Percentiles rank a stretch among this genome's conserved stretches.
These are phyloP conservation scores for Linnemannia elongata DNA, from an alignment of 192 early-diverging fungal genomes.

Conservation along the genomic window DNA sequence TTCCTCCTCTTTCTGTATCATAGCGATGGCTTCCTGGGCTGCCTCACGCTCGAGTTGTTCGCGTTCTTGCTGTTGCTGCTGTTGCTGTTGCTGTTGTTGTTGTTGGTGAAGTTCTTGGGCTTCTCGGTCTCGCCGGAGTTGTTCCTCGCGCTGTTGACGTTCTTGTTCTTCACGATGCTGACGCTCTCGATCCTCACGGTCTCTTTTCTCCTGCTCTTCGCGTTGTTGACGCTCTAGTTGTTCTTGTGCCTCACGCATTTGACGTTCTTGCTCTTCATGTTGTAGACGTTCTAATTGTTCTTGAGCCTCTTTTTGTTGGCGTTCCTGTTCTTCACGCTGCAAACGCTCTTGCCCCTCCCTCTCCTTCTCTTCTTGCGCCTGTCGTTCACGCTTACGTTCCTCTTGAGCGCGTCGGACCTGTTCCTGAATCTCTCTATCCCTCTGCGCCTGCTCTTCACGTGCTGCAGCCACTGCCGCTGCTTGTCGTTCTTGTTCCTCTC, in stretches of 20 bases:
- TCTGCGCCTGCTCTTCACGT: not conserved
- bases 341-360: not conserved
- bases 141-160: not conserved
- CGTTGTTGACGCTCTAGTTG: not conserved
- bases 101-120: not conserved
- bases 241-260: not conserved
- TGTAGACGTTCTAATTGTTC: not conserved
- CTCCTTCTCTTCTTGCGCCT: not conserved
- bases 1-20: not conserved
- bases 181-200: not conserved
- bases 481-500: not conserved
- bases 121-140: not conserved
- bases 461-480: too few relatives aligned
- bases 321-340: not conserved
- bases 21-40: not conserved
- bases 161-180: not conserved
- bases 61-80: not conserved
- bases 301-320: not conserved
- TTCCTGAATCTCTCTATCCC: not conserved
- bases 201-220: not conserved
- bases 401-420: not conserved
- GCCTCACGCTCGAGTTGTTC: not conserved
- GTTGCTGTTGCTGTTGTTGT: not conserved
- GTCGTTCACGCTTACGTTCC: slow-evolving; percentile 2
- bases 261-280: not conserved